These are phyloP conservation scores for Haematococcus sp. DNA, from an alignment of 139 green algal genomes.

Conservation along the genomic window DNA sequence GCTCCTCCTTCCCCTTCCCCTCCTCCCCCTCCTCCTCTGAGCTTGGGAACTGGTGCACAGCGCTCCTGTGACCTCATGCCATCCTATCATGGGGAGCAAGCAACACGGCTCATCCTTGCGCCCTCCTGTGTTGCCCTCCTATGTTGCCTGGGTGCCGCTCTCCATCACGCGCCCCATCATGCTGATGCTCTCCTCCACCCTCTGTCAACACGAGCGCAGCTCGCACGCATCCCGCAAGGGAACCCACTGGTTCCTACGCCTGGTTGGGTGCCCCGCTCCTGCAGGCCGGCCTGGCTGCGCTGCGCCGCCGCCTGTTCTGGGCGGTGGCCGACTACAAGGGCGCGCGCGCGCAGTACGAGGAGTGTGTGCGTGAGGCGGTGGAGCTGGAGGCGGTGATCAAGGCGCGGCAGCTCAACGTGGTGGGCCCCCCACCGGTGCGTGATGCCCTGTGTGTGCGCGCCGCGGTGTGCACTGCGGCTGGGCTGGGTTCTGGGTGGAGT, in stretches of 20 bases:
- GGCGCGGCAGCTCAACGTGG: slow-evolving; percentile 23
- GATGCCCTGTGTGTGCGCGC: neutral
- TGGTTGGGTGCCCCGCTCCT: no score
- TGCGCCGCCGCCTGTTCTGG: slow-evolving; percentile 33
- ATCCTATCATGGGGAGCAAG: no score
- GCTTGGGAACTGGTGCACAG: no score
- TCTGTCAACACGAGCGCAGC: no score
- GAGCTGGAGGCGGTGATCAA: slow-evolving; percentile 69
- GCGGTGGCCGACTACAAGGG: slow-evolving; percentile 52
- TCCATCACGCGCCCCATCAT: no score
- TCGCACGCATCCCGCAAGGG: neutral
- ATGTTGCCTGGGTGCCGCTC: no score
- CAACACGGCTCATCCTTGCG: no score
- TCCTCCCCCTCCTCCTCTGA: no score
- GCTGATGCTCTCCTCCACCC: no score
- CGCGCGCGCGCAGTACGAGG: slow-evolving; percentile 53
- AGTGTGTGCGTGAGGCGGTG: slow-evolving; percentile 55
- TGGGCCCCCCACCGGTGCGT: neutral
- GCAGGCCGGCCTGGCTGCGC: slow-evolving; percentile 28
- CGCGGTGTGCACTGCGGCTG: neutral
- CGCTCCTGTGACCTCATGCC: no score
- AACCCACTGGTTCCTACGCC: no score
- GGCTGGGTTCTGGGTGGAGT: neutral
- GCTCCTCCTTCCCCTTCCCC: neutral
- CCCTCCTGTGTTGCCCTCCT: no score